phyloP scores from a whole-genome alignment of 257 asterid genomes.

The Solanum lignicaule region DNA sequence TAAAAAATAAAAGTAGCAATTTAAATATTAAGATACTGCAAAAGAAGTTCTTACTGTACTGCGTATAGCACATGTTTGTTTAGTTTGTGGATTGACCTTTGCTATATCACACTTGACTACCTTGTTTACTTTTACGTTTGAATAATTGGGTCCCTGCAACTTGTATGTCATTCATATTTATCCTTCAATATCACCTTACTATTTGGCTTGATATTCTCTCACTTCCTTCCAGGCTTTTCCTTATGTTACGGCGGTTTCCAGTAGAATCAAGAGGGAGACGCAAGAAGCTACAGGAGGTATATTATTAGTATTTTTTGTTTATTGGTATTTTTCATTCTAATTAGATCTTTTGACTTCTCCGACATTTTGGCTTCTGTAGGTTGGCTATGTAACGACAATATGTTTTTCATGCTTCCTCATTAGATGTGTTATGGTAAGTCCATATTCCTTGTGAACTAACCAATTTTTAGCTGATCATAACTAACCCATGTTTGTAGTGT shows the following conservation, averaged over 20 bases:
- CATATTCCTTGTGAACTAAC: neutral
- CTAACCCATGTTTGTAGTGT: neutral
- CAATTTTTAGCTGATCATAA: neutral
- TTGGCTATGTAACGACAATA: conserved; percentile 95
- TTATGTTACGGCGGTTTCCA: conserved; percentile 90
- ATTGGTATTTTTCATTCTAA: neutral
- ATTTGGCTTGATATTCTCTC: conserved; percentile 1
- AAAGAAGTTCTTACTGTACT: neutral
- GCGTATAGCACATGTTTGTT: neutral
- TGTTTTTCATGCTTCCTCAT: conserved; percentile 85
- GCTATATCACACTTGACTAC: neutral
- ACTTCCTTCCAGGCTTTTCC: conserved; percentile 53
- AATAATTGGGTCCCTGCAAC: neutral
- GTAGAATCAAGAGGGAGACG: conserved; percentile 97
- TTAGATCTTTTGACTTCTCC: neutral
- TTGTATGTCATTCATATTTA: neutral
- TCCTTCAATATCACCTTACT: neutral
- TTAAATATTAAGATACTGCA: neutral
- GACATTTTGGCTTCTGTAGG: conserved; percentile 41
- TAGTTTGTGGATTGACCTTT: neutral
- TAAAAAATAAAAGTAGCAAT: neutral
- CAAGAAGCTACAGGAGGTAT: conserved; percentile 95
- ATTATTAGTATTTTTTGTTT: neutral
- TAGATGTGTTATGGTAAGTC: conserved; percentile 88
- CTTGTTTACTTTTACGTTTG: neutral